Evolutionary conservation across 495 filamentous ascomycete genomes (phyloP), one percentile per base, ranked within the genome.

Genomic region (Tricharina praecox): DNA sequence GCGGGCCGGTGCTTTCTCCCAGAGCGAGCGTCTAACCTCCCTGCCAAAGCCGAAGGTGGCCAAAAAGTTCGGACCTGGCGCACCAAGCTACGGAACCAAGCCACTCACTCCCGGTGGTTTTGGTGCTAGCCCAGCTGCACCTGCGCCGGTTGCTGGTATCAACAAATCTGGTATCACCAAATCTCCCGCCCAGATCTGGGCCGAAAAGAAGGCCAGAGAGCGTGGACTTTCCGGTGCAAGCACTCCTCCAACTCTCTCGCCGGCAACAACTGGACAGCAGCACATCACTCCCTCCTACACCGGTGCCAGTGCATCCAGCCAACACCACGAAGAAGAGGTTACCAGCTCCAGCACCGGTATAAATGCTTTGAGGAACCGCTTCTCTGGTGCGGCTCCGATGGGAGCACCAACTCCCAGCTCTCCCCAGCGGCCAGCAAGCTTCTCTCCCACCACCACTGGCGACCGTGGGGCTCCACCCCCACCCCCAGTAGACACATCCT

Each of bases 101-200:
- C 78, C 90, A 38, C 83, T 85, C 7, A 75, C 81, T 2, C 90
- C 90, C 2, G 71, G 66, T 38, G 75, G 66, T 0, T 72, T 82
- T 20, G 45, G 45, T 1, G 18, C 43, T 8, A 64, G 66, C 2
- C 64, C 71, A 1, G 53, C 67, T 11, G 61, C 68, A 10, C 61
- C 74, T 16, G 54, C 72, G 32, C 60, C 70, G 5, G 63, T 73
- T 0, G 68, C 92, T 37, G 86, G 86, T 64, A 88, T 82, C 48
- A 88, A 86, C 38, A 99, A 96, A 67, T 95, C 90, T 4, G 45
- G 45, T 19, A 88, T 81, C 48, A 88, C 88, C 34, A 99, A 96
- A 66, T 96, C 92, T 3, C 90, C 90, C 15, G 86, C 92, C 19
- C 90, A 99, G 60, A 62, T 93, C 15, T 99, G 90, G 90, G 87